Evolutionary conservation across 2,329 filamentous ascomycete genomes (phyloP).

Genomic region (Epichloe glyceriae): DNA sequence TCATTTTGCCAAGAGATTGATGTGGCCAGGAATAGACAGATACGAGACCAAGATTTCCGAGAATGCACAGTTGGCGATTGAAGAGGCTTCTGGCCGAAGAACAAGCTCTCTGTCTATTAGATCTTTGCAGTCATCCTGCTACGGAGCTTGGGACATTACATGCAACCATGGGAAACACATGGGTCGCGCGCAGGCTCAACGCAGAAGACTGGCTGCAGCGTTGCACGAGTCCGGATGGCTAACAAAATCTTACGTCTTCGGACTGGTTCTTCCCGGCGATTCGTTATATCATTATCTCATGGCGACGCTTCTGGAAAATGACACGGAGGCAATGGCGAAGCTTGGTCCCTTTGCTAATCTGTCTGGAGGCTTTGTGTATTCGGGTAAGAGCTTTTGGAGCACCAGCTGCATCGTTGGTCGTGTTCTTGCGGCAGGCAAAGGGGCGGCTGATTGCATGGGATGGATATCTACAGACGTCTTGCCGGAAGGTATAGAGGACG

Average conservation of each 20-base stretch:
- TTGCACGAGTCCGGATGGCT: constrained; percentile 51
- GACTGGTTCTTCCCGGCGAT: constrained; percentile 52
- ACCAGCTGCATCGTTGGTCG: constrained; percentile 52
- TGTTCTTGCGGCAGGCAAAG: constrained; percentile 48
- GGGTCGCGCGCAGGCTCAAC: constrained; percentile 25
- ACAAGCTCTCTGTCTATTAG: constrained; percentile 22
- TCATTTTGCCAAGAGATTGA: constrained; percentile 49
- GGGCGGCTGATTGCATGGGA: constrained; percentile 53
- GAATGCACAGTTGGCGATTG: constrained; percentile 31
- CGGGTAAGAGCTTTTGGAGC: constrained; percentile 55
- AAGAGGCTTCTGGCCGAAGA: constrained; percentile 20
- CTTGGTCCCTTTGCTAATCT: constrained; percentile 49
- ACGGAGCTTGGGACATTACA: constrained; percentile 27
- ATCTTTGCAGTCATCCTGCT: constrained; percentile 32
- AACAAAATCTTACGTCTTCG: constrained; percentile 54
- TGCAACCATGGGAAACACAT: constrained; percentile 18
- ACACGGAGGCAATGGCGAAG: constrained; percentile 42
- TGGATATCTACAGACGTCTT: constrained; percentile 51
- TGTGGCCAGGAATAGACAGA: constrained; percentile 48
- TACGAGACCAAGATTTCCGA: constrained; percentile 35
- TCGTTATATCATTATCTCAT: constrained; percentile 50
- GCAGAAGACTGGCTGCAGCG: constrained; percentile 42
- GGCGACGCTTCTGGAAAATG: constrained; percentile 52
- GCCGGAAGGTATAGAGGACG: constrained; percentile 37
- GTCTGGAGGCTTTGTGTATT: constrained; percentile 51